Percentiles rank a stretch among this genome's conserved stretches.
phyloP scores from a whole-genome alignment of 176 grass and related monocot genomes.

The Hsuehochloa calcarea region DNA sequence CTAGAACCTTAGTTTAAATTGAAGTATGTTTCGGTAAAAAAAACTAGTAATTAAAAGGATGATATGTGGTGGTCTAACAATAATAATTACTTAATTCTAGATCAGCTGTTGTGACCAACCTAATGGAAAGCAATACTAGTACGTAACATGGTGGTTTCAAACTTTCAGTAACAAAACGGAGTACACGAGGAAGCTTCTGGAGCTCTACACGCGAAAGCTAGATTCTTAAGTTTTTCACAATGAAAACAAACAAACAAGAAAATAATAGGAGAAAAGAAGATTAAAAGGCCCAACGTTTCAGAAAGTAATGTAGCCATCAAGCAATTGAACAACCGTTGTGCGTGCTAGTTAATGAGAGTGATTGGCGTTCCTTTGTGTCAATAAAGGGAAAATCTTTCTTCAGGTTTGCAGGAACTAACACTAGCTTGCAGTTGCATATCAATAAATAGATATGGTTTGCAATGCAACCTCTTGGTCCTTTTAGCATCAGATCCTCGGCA shows the following conservation, averaged over 20 bases:
- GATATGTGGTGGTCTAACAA: not conserved
- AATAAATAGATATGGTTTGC: not conserved
- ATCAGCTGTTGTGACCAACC: not conserved
- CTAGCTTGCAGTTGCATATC: not conserved
- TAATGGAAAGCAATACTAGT: not conserved
- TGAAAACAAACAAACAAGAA: not conserved
- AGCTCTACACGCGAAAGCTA: not conserved
- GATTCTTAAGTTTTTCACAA: not conserved
- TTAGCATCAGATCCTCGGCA: not conserved
- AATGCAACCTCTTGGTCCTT: not conserved
- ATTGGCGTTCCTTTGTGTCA: not conserved
- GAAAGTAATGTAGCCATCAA: not conserved
- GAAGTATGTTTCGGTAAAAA: too few relatives aligned
- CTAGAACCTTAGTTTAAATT: too few relatives aligned
- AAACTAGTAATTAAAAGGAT: not conserved
- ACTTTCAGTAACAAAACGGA: not conserved
- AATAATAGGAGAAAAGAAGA: not conserved
- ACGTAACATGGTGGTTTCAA: not conserved
- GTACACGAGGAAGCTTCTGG: not conserved
- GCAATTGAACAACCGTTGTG: not conserved
- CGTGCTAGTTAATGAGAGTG: conserved; percentile 27
- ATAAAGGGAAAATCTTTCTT: not conserved
- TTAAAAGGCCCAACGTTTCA: not conserved
- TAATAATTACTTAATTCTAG: not conserved
- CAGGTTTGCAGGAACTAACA: too few relatives aligned